Evolutionary conservation across 2,329 filamentous ascomycete genomes (phyloP).

Genomic region (Neonectria punicea): DNA sequence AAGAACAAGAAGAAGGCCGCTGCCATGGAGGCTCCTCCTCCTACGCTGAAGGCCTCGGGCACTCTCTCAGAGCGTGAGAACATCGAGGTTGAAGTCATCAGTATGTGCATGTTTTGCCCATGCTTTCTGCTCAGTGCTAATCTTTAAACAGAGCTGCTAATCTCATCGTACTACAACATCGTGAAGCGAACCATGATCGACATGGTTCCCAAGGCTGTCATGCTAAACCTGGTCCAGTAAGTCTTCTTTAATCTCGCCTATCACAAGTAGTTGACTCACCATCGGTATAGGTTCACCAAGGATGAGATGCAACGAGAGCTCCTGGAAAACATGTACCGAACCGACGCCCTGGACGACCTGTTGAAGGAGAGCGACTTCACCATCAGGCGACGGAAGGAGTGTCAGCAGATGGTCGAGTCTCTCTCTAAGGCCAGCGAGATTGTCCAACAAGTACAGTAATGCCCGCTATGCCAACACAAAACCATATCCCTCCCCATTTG

Average conservation of each 20-base stretch:
- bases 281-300: constrained; percentile 79
- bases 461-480: constrained; percentile 12
- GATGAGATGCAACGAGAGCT: constrained; percentile 99
- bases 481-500: constrained; percentile 11
- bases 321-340: constrained; percentile 96
- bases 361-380: constrained; percentile 99
- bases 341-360: constrained; percentile 88
- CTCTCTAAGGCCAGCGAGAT: constrained; percentile 92
- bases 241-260: constrained; percentile 50
- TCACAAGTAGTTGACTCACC: constrained; percentile 27
- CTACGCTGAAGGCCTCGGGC: constrained; percentile 92
- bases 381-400: constrained; percentile 93
- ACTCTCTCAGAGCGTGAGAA: constrained; percentile 93
- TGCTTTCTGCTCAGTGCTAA: constrained; percentile 21
- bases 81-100: constrained; percentile 98
- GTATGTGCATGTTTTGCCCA: constrained; percentile 62
- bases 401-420: constrained; percentile 98
- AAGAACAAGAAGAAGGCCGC: constrained; percentile 99
- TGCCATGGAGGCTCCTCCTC: constrained; percentile 96
- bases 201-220: constrained; percentile 99
- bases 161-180: constrained; percentile 98
- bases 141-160: constrained; percentile 78
- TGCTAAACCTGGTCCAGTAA: constrained; percentile 95
- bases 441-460: constrained; percentile 80
- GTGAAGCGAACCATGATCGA: constrained; percentile 99